Percentiles rank a stretch among this genome's conserved stretches.
These are phyloP conservation scores for Echinochloa phyllopogon DNA, from an alignment of 176 grass and related monocot species.

Conservation along the genomic window DNA sequence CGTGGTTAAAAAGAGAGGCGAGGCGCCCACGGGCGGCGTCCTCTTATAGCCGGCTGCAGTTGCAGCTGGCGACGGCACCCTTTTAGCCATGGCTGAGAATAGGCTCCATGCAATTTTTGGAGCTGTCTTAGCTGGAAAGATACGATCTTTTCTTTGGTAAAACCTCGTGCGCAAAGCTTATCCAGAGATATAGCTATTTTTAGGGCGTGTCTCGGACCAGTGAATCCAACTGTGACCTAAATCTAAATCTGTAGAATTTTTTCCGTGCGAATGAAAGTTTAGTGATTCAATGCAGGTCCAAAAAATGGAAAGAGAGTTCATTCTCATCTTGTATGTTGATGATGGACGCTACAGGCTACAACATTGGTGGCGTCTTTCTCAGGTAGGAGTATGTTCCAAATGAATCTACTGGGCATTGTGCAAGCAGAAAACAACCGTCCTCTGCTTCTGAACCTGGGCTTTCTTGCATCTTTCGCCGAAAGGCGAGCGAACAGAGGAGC, in stretches of 20 bases:
- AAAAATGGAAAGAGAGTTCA: no score
- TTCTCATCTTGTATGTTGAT: no score
- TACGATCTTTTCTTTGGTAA: background rate
- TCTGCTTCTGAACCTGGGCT: background rate
- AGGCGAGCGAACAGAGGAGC: no score
- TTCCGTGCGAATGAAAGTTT: no score
- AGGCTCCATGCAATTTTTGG: background rate
- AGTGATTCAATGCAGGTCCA: background rate
- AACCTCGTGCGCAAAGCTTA: background rate
- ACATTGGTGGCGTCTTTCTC: no score
- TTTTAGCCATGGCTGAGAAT: constrained; percentile 37
- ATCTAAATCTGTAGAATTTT: background rate
- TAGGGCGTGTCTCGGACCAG: background rate
- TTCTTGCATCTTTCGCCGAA: no score
- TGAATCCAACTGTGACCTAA: background rate
- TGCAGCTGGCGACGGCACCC: background rate
- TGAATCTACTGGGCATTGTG: no score
- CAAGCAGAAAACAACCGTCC: no score
- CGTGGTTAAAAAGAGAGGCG: constrained; percentile 35
- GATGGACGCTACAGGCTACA: no score
- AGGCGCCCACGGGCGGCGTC: background rate
- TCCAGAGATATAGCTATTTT: background rate
- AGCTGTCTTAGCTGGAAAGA: background rate
- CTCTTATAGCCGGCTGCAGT: constrained; percentile 1
- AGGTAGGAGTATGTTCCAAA: no score